Base-by-base conservation (phyloP, 371 early-diverging fungal genomes). In the Apophysomyces trapeziformis region DNA sequence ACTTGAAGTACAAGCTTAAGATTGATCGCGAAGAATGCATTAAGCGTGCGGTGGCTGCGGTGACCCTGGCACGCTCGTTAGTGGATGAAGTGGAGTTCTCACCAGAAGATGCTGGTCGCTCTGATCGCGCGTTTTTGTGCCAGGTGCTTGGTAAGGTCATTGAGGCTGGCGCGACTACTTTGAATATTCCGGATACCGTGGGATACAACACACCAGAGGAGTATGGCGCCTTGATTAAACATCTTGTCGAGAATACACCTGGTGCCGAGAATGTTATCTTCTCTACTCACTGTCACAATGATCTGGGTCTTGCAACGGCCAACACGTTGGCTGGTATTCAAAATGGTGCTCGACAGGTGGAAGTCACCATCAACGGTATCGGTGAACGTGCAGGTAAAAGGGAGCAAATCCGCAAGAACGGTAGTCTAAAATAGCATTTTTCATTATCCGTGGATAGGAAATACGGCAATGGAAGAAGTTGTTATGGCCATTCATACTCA, bases 201-300 rank as follows among this genome's bases (percentile, higher is more conserved):
- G 96, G 98, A 0, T 96, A 96, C 83, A 95, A 92, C 72, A 89
- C 86, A 41, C 98, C 98, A 7, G 88, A 91, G 59, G 93, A 96
- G 75, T 96, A 94, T 68, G 96, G 96, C 9, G 78, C 75, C 7
- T 80, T 95, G 72, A 93, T 98, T 71, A 84, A 85, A 67, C 88
- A 95, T 75, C 77, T 96, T 68, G 83, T 90, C 7, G 77, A 82
- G 50, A 85, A 96, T 74, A 94, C 95, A 11, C 77, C 75, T 43
- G 95, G 94, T 39, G 82, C 87, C 5, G 88, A 92, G 58, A 88
- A 82, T 61, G 89, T 88, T 5, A 81, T 86, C 41, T 96, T 93
- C 89, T 96, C 96, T 14, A 94, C 95, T 7, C 98, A 98, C 70
- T 98, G 98, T 77, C 98, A 98, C 83, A 92, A 98, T 72, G 98